phyloP scores from a whole-genome alignment of 768 basidiomycete genomes.

The Termitomyces sp. region DNA sequence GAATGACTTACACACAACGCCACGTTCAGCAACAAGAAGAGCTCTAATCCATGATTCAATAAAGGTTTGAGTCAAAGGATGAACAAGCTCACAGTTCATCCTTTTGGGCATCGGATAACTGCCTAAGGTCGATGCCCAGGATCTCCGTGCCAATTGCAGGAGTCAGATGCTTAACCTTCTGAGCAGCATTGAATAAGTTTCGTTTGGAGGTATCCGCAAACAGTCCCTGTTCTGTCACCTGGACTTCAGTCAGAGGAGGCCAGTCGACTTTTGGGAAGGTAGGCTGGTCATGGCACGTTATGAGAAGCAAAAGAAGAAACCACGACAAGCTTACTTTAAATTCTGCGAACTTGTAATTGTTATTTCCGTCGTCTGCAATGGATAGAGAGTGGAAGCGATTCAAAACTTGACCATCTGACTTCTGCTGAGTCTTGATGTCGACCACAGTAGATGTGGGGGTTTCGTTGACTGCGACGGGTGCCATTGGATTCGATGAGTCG shows the following conservation, averaged over 20 bases:
- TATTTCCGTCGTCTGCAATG: constrained; percentile 46
- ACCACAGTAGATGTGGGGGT: not conserved
- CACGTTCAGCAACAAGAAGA: constrained; percentile 69
- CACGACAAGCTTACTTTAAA: constrained; percentile 26
- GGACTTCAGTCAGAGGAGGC: constrained; percentile 55
- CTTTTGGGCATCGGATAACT: constrained; percentile 65
- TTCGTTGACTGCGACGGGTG: constrained; percentile 19
- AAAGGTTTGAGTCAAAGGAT: not conserved
- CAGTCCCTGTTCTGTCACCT: constrained; percentile 63
- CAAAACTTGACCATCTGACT: constrained; percentile 26
- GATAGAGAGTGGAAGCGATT: constrained; percentile 70
- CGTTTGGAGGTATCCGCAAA: constrained; percentile 69
- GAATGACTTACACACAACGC: constrained; percentile 57
- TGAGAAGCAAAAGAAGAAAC: not conserved
- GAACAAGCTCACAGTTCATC: constrained; percentile 63
- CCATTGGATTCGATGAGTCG: constrained; percentile 14
- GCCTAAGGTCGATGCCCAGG: constrained; percentile 66
- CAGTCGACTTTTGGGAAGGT: constrained; percentile 60
- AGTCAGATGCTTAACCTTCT: constrained; percentile 65
- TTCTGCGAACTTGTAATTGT: constrained; percentile 51
- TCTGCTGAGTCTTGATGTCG: constrained; percentile 4
- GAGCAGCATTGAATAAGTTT: constrained; percentile 58
- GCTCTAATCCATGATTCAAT: constrained; percentile 39
- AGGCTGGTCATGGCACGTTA: constrained; percentile 40
- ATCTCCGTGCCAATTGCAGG: constrained; percentile 79